These are phyloP conservation scores for Cylindricascospora bacillispora DNA, from an alignment of 1,139 yeast species.

Conservation along the genomic window DNA sequence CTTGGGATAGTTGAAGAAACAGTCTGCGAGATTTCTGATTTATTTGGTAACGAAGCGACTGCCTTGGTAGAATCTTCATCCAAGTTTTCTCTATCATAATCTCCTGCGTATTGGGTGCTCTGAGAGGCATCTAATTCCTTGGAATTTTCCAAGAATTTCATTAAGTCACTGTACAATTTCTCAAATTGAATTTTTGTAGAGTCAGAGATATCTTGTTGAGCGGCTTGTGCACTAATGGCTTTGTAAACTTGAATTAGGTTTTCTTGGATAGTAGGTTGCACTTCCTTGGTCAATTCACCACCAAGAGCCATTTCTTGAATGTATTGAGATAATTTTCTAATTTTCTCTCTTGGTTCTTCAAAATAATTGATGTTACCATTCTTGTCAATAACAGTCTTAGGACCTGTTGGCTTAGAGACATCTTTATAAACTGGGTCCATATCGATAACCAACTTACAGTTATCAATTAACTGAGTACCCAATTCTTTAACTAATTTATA, in stretches of 20 bases:
- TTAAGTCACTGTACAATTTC: constrained; percentile 63
- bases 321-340: constrained; percentile 89
- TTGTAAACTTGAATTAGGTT: constrained; percentile 78
- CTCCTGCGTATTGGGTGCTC: constrained; percentile 29
- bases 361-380: constrained; percentile 78
- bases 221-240: constrained; percentile 58
- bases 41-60: constrained; percentile 71
- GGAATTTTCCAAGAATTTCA: constrained; percentile 57
- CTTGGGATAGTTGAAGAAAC: constrained; percentile 64
- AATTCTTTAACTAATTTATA: constrained; percentile 80
- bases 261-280: constrained; percentile 63
- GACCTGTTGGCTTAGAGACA: constrained; percentile 88
- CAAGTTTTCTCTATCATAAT: constrained; percentile 29
- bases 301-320: constrained; percentile 96
- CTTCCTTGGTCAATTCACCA: constrained; percentile 59
- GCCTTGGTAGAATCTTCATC: constrained; percentile 61
- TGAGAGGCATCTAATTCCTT: constrained; percentile 44
- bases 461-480: constrained; percentile 89
- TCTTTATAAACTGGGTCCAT: constrained; percentile 90
- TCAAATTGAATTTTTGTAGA: constrained; percentile 66
- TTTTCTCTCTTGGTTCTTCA: constrained; percentile 80
- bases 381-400: constrained; percentile 75
- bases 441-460: constrained; percentile 78
- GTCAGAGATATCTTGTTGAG: constrained; percentile 32
- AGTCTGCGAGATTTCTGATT: constrained; percentile 55